Evolutionary conservation across 1,284 basidiomycete species (phyloP).

Genomic region (Tausonia pullulans): DNA sequence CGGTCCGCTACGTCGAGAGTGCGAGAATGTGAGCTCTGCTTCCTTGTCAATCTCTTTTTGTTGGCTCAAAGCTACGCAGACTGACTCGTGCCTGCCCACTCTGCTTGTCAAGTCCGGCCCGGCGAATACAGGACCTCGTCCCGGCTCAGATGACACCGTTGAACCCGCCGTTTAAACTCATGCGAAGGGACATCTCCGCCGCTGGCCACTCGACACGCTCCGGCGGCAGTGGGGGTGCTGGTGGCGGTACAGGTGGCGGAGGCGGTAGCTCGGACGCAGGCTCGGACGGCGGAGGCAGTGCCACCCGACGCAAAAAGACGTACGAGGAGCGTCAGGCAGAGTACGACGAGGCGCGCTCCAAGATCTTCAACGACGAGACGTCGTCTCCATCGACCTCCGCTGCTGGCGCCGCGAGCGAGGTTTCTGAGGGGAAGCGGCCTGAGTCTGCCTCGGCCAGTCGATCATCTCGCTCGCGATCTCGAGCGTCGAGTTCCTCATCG

Average conservation of each 20-base stretch:
- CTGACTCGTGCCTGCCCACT: too few species aligned
- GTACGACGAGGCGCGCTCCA: slow-evolving; percentile 14
- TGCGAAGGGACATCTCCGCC: slow-evolving; percentile 5
- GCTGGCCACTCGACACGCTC: neutral
- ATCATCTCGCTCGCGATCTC: neutral
- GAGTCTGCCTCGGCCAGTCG: neutral
- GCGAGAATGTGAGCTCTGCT: neutral
- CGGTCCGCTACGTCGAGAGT: neutral
- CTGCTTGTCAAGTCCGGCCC: neutral
- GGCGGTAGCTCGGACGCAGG: neutral
- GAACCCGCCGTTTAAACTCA: slow-evolving; percentile 12
- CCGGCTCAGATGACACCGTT: slow-evolving; percentile 1
- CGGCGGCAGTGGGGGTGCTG: neutral
- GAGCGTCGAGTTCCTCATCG: slow-evolving; percentile 8
- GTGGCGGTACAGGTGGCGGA: neutral
- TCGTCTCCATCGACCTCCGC: neutral
- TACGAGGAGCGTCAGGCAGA: slow-evolving; percentile 16
- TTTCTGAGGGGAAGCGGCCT: neutral
- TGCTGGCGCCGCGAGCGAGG: neutral
- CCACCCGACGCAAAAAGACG: slow-evolving; percentile 6
- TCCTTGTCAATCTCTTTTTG: neutral
- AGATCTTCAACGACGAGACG: slow-evolving; percentile 7
- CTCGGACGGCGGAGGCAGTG: neutral
- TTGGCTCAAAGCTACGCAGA: too few species aligned
- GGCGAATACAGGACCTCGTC: slow-evolving; percentile 12